Evolutionary conservation across 495 filamentous ascomycete species (phyloP).

Genomic region (Penicillium longicatenatum): DNA sequence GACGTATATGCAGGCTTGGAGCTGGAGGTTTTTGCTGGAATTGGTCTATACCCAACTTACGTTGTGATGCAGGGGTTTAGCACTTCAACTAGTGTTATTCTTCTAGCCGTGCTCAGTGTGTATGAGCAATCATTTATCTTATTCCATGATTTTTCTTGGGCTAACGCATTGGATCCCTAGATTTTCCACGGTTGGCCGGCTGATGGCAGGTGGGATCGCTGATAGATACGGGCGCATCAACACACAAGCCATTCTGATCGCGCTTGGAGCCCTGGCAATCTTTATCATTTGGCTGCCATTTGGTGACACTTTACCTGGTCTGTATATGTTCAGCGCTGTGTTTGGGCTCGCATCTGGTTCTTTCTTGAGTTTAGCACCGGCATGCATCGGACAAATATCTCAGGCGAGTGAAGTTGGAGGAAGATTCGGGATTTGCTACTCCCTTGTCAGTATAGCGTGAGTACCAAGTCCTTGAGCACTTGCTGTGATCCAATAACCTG

Average conservation of each 20-base stretch:
- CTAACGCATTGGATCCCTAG: constrained; percentile 16
- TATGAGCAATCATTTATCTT: constrained; percentile 12
- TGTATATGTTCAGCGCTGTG: constrained; percentile 59
- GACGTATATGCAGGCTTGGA: constrained; percentile 41
- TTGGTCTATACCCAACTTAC: constrained; percentile 55
- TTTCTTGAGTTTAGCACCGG: constrained; percentile 62
- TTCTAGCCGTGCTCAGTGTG: constrained; percentile 39
- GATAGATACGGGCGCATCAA: constrained; percentile 76
- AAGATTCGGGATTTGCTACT: constrained; percentile 68
- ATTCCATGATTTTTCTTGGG: neutral
- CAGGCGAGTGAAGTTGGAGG: constrained; percentile 63
- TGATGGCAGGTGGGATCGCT: constrained; percentile 67
- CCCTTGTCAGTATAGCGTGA: constrained; percentile 62
- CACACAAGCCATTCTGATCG: constrained; percentile 40
- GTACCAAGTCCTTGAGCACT: constrained; percentile 7
- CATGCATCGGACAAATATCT: constrained; percentile 64
- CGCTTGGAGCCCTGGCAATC: constrained; percentile 49
- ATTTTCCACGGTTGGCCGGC: constrained; percentile 57
- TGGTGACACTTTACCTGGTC: constrained; percentile 46
- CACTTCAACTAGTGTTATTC: constrained; percentile 33
- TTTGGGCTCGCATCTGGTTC: constrained; percentile 65
- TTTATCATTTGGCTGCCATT: constrained; percentile 62
- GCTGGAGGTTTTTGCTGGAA: constrained; percentile 51
- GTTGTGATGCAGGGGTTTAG: constrained; percentile 43
- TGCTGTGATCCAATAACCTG: neutral